phyloP scores from a whole-genome alignment of 805 yeast genomes.

The Priceomyces melissophilus region DNA sequence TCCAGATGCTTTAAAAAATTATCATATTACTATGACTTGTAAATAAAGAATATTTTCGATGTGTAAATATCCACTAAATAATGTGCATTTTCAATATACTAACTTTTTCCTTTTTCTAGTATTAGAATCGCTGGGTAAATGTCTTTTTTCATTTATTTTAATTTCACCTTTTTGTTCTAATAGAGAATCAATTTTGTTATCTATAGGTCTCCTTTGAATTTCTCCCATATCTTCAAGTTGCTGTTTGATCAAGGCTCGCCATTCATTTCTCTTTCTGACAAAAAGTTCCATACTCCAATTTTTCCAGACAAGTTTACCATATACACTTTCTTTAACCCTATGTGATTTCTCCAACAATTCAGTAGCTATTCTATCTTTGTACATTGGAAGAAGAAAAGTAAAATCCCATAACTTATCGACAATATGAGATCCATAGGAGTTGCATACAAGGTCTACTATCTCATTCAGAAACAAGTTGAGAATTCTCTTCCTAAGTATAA shows the following conservation, averaged over 20 bases:
- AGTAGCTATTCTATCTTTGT: conserved; percentile 80
- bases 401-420: conserved; percentile 83
- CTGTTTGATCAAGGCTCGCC: conserved; percentile 64
- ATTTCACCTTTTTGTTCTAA: conserved; percentile 11
- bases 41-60: conserved; percentile 10
- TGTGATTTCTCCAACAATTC: conserved; percentile 58
- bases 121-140: not conserved
- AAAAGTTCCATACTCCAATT: conserved; percentile 90
- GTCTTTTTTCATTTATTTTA: conserved; percentile 6
- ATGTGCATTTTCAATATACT: not conserved
- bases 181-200: conserved; percentile 38
- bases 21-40: conserved; percentile 31
- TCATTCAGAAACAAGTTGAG: conserved; percentile 59
- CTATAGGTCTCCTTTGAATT: conserved; percentile 35
- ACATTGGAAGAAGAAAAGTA: conserved; percentile 71
- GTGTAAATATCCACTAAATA: conserved; percentile 1
- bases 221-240: conserved; percentile 31
- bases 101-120: conserved; percentile 1
- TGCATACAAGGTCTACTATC: conserved; percentile 63
- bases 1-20: conserved; percentile 48
- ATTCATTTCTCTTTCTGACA: conserved; percentile 68
- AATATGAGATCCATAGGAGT: conserved; percentile 88
- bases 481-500: conserved; percentile 61
- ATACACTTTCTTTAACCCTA: conserved; percentile 75
- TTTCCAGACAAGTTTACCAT: conserved; percentile 92